These are phyloP conservation scores for Leccinum ochraceum DNA, from an alignment of 768 basidiomycete species.

Conservation along the genomic window DNA sequence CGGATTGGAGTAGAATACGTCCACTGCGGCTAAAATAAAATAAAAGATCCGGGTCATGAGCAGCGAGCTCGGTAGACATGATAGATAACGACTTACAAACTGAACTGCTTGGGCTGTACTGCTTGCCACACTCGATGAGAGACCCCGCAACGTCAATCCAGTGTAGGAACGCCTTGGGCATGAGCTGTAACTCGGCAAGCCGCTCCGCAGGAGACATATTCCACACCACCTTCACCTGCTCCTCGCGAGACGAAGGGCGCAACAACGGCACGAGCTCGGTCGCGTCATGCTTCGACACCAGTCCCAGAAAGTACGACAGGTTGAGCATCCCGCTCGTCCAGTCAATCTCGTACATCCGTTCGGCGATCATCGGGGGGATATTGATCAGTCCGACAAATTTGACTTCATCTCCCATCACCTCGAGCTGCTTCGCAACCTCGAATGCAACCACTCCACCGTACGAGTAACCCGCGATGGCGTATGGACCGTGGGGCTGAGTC, in stretches of 20 bases:
- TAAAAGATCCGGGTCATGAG: neutral
- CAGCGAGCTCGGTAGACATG: neutral
- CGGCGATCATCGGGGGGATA: neutral
- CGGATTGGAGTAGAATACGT: constrained; percentile 22
- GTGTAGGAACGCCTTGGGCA: neutral
- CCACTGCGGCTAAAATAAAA: constrained; percentile 8
- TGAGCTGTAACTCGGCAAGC: neutral
- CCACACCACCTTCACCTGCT: neutral
- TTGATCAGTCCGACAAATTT: neutral
- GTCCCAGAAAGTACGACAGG: neutral
- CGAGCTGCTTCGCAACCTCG: neutral
- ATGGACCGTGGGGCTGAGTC: neutral
- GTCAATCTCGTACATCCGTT: neutral
- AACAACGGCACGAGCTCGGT: neutral
- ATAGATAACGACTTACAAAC: constrained; percentile 16
- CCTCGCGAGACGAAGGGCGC: neutral
- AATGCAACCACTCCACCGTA: neutral
- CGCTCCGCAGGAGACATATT: constrained; percentile 1
- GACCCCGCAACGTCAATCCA: neutral
- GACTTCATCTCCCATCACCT: neutral
- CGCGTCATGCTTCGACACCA: neutral
- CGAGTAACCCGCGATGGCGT: constrained; percentile 1
- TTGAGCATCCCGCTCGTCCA: neutral
- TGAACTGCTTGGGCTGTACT: constrained; percentile 12
- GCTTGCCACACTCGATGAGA: neutral